Evolutionary conservation across 2,329 filamentous ascomycete species (phyloP), one percentile per base, ranked within the genome.

Genomic region (Clarireedia homoeocarpa): DNA sequence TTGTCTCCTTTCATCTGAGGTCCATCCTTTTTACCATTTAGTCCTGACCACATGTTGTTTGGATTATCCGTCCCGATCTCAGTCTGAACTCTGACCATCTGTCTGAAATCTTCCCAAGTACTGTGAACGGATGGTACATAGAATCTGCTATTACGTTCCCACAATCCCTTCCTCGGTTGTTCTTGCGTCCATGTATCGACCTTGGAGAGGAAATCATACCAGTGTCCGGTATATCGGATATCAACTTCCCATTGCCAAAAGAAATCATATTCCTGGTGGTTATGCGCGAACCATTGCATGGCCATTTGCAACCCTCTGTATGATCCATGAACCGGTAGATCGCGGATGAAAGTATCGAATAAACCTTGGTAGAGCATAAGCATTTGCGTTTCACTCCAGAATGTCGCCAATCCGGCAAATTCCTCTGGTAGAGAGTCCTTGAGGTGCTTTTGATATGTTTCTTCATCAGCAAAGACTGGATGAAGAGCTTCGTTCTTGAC

Each of bases 191-290:
- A 94, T 46, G 75, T 73, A 64, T 82, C 79, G 39, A 90, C 74
- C 67, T 86, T 86, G 62, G 83, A 80, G 66, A 92, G 80, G 20
- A 89, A 71, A 59, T 89, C 82, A 62, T 87, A 91, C 74, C 88
- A 92, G 71, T 96, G 90, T 38, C 91, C 90, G 0, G 88, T 94
- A 70, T 95, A 95, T 30, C 90, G 85, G 46, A 91, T 83, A 66
- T 96, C 91, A 85, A 95, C 92, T 71, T 96, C 91, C 89, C 91
- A 95, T 63, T 95, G 89, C 91, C 91, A 96, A 71, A 91, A 90
- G 72, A 84, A 89, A 48, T 95, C 89, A 67, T 91, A 96, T 70
- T 95, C 91, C 1, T 89, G 88, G 71, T 96, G 91, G 65, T 83
- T 81, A 67, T 91, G 84, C 5, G 91, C 89, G 69, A 97, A 97